Base-by-base conservation (phyloP, 2,329 filamentous ascomycete genomes). In the Neonectria sp. region DNA sequence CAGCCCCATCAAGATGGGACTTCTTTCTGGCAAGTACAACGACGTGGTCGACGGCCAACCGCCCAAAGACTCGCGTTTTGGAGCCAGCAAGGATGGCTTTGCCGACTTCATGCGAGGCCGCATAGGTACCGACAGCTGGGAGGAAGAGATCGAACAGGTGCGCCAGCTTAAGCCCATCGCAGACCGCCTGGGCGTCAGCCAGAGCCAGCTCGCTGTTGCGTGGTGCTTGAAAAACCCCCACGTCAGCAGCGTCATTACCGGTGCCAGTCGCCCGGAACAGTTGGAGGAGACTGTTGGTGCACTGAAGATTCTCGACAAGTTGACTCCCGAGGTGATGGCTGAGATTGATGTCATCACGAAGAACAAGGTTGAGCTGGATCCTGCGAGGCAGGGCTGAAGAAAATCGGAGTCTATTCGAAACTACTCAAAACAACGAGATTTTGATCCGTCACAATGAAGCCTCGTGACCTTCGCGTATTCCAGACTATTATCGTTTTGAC, bases 11-110 rank as follows among this genome's bases (percentile, higher is more conserved):
- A 82, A 82, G 68, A 79, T 80, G 46, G 90, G 90, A 3, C 79
- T 92, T 56, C 80, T 92, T 59, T 89, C 88, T 0, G 90, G 90
- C 35, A 92, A 92, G 79, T 92, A 92, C 81, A 90, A 90, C 59
- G 82, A 84, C 48, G 84, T 85, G 1, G 80, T 90, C 11, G 79
- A 82, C 49, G 78, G 85, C 55, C 65, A 76, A 53, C 84, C 90
- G 24, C 88, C 88, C 6, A 82, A 86, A 52, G 87, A 86, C 72
- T 89, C 85, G 29, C 86, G 88, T 17, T 91, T 88, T 74, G 87
- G 85, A 52, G 87, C 82, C 71, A 88, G 89, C 79, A 84, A 86
- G 67, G 85, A 85, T 59, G 85, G 86, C 72, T 91, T 91, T 78
- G 86, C 86, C 71, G 82, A 85, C 73, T 87, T 85, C 21, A 84